Conservation (phyloP, 1,139 yeast genomes). For the Zhuliangozyma parablackwelliae region DNA sequence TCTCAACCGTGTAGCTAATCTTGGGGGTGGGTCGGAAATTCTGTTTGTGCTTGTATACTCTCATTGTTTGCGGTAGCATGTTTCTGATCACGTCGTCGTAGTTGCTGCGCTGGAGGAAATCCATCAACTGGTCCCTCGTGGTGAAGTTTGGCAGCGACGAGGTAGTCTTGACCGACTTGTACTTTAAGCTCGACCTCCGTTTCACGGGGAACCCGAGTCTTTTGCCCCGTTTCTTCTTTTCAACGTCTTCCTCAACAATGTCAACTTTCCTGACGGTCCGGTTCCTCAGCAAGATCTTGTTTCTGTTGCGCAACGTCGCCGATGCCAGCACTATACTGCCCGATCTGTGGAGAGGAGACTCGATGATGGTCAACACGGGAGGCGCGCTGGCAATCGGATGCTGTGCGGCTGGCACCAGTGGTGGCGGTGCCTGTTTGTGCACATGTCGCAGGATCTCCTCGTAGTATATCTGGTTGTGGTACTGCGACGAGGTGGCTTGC, state of each 20-base stretch:
- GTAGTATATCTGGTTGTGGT: constrained; percentile 6
- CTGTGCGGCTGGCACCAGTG: too few species aligned
- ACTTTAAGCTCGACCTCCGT: constrained; percentile 32
- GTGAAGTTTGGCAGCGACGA: constrained; percentile 21
- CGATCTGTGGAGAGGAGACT: constrained; percentile 16
- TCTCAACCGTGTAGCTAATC: constrained; percentile 3
- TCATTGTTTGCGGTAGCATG: constrained; percentile 27
- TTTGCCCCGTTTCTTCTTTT: constrained; percentile 2
- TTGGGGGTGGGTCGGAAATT: constrained; percentile 21
- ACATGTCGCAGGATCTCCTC: constrained; percentile 2
- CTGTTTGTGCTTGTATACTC: constrained; percentile 18
- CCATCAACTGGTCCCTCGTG: constrained; percentile 21
- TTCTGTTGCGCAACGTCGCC: constrained; percentile 30
- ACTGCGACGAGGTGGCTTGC: constrained; percentile 1
- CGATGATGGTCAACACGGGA: constrained; percentile 28
- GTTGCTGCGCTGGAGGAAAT: constrained; percentile 20
- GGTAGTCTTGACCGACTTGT: constrained; percentile 11
- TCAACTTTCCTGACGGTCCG: constrained; percentile 23
- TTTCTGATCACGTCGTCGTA: constrained; percentile 23
- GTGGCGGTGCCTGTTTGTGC: too few species aligned
- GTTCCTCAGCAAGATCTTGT: constrained; percentile 26
- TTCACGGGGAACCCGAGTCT: constrained; percentile 28
- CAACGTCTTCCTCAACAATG: constrained; percentile 8
- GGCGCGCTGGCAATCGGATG: constrained; percentile 5
- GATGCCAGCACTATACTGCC: constrained; percentile 29